Percentiles rank a stretch among this genome's conserved stretches.
These are phyloP conservation scores for Vicia villosa DNA, from an alignment of 306 rosid species.

Conservation along the genomic window DNA sequence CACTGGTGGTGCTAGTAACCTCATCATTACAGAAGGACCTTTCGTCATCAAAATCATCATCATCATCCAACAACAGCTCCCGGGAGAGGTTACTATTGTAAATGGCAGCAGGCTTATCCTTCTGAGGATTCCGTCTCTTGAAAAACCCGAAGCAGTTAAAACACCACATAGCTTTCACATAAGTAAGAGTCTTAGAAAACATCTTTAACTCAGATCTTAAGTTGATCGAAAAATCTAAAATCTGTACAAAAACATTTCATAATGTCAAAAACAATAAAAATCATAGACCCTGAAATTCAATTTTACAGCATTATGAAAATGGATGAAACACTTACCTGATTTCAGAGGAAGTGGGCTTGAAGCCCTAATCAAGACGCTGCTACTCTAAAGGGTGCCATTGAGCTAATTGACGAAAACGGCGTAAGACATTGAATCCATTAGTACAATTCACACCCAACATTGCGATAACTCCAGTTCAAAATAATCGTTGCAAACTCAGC, in stretches of 20 bases:
- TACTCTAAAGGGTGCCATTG: conserved; percentile 98
- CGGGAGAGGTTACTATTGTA: conserved; percentile 53
- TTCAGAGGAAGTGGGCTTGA: conserved; percentile 50
- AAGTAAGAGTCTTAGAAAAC: conserved; percentile 56
- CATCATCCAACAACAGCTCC: conserved; percentile 65
- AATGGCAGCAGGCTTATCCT: conserved; percentile 40
- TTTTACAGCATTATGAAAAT: not conserved
- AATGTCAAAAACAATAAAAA: conserved; percentile 29
- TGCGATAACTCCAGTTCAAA: conserved; percentile 64
- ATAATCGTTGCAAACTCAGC: conserved; percentile 47
- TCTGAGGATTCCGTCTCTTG: conserved; percentile 46
- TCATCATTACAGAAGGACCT: conserved; percentile 59
- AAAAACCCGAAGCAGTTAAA: conserved; percentile 87
- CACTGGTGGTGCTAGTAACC: conserved; percentile 45
- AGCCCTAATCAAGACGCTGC: conserved; percentile 61
- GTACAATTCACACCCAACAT: conserved; percentile 74
- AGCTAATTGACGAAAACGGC: conserved; percentile 70
- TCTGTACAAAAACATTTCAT: conserved; percentile 40
- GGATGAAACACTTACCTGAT: conserved; percentile 43
- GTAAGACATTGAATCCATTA: conserved; percentile 45
- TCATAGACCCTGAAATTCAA: not conserved
- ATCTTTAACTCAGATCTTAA: conserved; percentile 50
- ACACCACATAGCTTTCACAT: conserved; percentile 68
- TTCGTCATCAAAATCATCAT: conserved; percentile 58
- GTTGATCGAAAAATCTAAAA: conserved; percentile 39